Evolutionary conservation across 164 flowering plant genomes (phyloP), one percentile per base, ranked within the genome.

Genomic region (Sedum album): DNA sequence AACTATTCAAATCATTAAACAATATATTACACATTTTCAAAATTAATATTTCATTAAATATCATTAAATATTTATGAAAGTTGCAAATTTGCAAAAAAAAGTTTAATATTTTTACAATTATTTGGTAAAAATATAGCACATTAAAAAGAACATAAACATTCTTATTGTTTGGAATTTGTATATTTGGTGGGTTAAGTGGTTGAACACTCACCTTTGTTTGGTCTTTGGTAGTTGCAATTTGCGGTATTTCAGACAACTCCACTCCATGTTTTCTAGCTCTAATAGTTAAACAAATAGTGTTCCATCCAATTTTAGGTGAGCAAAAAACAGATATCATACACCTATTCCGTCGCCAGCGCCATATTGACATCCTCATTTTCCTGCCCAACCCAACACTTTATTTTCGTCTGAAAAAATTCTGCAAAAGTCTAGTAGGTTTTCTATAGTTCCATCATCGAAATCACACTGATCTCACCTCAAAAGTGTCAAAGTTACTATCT

Each of bases 161-260:
- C 1, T 0, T 7, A 39, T 39, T 39, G 42, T 0, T 8, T 8
- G 42, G 0, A 2, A 39, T 39, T 8, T 8, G 42, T 39, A 39
- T 8, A 8, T 44, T 44, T 14, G 62, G 13, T 57, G 62, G 33
- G 35, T 57, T n/a, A n/a, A n/a, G n/a, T 57, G 20, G 62, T 57
- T 57, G 62, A 57, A 57, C 62, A 57, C n/a, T n/a, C n/a, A n/a
- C 18, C 62, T 57, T 28, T 57, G 62, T 57, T 57, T 57, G 62
- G 62, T 57, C 33, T 57, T 57, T 57, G 62, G 62, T 57, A 33
- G 62, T 57, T 57, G 62, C 62, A 57, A 33, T n/a, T 28, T 57
- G 33, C 20, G 62, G 28, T 17, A 28, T 57, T 57, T 28, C 20
- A 57, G 26, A 57, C 62, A 20, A 33, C 62, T 57, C 62, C 62